Evolutionary conservation across 148 eudicot genomes (phyloP).

Genomic region (Polygonum aviculare): DNA sequence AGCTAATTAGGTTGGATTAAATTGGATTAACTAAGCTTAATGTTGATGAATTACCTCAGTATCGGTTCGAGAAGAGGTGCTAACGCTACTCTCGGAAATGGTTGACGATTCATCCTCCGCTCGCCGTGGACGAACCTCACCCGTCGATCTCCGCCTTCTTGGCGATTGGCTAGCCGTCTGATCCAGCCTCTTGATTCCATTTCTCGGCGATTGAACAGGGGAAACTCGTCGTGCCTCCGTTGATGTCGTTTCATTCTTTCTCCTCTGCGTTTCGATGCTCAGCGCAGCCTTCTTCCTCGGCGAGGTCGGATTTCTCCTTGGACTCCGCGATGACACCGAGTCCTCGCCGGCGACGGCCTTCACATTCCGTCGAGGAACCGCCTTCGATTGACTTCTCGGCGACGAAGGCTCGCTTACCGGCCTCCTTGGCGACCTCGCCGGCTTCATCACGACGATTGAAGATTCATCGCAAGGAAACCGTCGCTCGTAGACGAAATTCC

Average conservation of each 20-base stretch:
- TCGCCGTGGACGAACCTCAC: slow-evolving; percentile 15
- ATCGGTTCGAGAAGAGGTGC: slow-evolving; percentile 63
- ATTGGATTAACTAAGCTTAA: neutral
- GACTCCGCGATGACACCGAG: slow-evolving; percentile 23
- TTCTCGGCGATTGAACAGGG: slow-evolving; percentile 47
- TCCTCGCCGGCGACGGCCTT: slow-evolving; percentile 22
- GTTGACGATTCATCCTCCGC: slow-evolving; percentile 65
- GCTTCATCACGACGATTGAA: slow-evolving; percentile 51
- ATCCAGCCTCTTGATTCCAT: slow-evolving; percentile 28
- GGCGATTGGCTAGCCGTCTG: slow-evolving; percentile 43
- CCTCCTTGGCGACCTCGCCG: slow-evolving; percentile 25
- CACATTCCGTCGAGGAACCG: slow-evolving; percentile 20
- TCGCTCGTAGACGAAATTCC: slow-evolving; percentile 38
- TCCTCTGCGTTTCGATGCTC: slow-evolving; percentile 44
- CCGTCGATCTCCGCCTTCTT: slow-evolving; percentile 30
- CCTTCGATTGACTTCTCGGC: slow-evolving; percentile 14
- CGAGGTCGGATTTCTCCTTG: slow-evolving; percentile 22
- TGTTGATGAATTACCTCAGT: slow-evolving; percentile 39
- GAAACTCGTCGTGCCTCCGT: slow-evolving; percentile 24
- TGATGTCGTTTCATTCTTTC: slow-evolving; percentile 18
- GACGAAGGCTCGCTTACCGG: slow-evolving; percentile 19
- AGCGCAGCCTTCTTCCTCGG: slow-evolving; percentile 34
- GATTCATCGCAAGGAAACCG: slow-evolving; percentile 30
- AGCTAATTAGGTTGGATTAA: neutral
- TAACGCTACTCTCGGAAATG: slow-evolving; percentile 51